Conservation (phyloP, 2,329 filamentous ascomycete genomes). For the Cladophialophora chaetospira region DNA sequence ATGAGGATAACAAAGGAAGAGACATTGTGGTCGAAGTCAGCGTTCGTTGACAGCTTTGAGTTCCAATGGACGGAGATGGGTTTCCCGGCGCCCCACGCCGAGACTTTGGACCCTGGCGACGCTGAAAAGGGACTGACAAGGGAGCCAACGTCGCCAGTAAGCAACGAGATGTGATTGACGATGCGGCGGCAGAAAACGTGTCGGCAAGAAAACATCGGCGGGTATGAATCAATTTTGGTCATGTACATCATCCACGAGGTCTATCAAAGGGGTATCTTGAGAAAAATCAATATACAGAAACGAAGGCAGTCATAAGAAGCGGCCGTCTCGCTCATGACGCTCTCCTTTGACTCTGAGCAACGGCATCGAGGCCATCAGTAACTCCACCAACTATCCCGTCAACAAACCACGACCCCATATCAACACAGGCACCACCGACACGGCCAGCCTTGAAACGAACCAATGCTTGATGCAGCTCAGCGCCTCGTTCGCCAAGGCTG, state of each 20-base stretch:
- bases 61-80: conserved; percentile 1
- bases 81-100: conserved; percentile 10
- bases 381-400: conserved; percentile 67
- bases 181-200: too few relatives aligned
- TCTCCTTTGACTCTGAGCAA: conserved; percentile 39
- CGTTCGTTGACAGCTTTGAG: conserved; percentile 12
- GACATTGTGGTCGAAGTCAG: conserved; percentile 17
- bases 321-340: conserved; percentile 50
- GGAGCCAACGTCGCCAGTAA: too few relatives aligned
- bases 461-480: conserved; percentile 58
- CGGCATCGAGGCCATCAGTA: conserved; percentile 56
- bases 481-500: conserved; percentile 53
- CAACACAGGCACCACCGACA: conserved; percentile 61
- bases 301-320: background rate
- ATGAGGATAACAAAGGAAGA: conserved; percentile 42
- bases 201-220: background rate
- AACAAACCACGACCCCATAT: conserved; percentile 62
- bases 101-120: background rate
- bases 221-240: too few relatives aligned
- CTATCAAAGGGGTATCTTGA: background rate
- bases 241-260: background rate
- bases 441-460: conserved; percentile 65
- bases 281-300: background rate
- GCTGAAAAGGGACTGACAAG: background rate
- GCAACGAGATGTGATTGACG: too few relatives aligned